A percentile compares a stretch with the other conserved stretches of the same genome.
These are phyloP conservation scores for Chaetoceros muelleri DNA, from an alignment of 108 stramenopile genomes.

Conservation along the genomic window DNA sequence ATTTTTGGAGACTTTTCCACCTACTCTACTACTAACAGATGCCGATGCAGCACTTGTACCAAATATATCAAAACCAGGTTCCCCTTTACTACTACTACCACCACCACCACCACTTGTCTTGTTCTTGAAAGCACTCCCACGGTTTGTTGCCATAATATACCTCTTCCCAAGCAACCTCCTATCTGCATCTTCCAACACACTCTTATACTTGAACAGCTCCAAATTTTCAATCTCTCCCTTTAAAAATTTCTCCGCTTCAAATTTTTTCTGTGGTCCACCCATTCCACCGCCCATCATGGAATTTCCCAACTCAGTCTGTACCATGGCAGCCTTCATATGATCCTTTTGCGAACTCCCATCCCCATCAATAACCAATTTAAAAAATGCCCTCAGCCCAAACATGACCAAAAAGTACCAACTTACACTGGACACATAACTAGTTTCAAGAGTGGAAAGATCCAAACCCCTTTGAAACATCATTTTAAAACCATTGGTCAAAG, in stretches of 20 bases:
- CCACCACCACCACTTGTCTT: too few relatives aligned
- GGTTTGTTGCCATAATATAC: conserved; percentile 52
- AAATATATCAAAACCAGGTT: not conserved
- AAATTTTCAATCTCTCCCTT: conserved; percentile 76
- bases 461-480: conserved; percentile 96
- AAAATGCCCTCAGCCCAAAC: conserved; percentile 91
- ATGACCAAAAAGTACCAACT: conserved; percentile 97
- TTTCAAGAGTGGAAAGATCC: conserved; percentile 80
- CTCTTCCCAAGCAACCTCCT: conserved; percentile 55
- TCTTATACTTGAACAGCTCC: conserved; percentile 57
- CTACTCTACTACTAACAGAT: too few relatives aligned
- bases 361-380: conserved; percentile 80
- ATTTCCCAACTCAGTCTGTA: conserved; percentile 31
- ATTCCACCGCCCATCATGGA: conserved; percentile 18
- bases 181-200: conserved; percentile 57
- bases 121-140: too few relatives aligned
- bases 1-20: too few relatives aligned
- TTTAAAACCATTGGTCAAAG: conserved; percentile 90
- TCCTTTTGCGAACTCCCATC: conserved; percentile 33
- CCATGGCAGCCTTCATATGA: conserved; percentile 16
- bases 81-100: too few relatives aligned
- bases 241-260: conserved; percentile 51
- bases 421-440: conserved; percentile 84
- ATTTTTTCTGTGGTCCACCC: conserved; percentile 34
- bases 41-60: not conserved